phyloP scores from a whole-genome alignment of 108 stramenopile genomes.

The Cylindrotheca closterium region DNA sequence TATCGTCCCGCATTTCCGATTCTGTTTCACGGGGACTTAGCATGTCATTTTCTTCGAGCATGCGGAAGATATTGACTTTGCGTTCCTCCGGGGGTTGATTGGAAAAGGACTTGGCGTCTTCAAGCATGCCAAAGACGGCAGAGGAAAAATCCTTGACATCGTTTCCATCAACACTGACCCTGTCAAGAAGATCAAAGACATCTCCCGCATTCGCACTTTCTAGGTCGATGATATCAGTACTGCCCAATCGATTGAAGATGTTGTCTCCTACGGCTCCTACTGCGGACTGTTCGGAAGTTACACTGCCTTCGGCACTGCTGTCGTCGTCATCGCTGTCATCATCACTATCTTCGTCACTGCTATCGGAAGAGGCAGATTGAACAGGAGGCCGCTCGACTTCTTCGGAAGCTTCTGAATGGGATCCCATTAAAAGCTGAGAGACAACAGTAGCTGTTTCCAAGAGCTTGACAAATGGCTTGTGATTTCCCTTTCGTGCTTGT shows the following conservation, averaged over 20 bases:
- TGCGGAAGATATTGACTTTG: slow-evolving; percentile 11
- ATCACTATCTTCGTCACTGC: neutral
- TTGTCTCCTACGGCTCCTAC: no score
- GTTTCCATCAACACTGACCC: slow-evolving; percentile 6
- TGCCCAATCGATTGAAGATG: slow-evolving; percentile 9
- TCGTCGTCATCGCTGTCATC: neutral
- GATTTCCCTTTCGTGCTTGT: slow-evolving; percentile 14
- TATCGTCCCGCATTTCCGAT: neutral
- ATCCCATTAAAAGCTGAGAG: slow-evolving; percentile 11
- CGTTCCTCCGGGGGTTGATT: neutral
- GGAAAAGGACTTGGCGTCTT: neutral
- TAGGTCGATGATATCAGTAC: neutral
- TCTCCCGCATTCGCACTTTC: neutral
- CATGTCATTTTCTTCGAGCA: slow-evolving; percentile 4
- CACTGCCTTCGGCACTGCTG: neutral
- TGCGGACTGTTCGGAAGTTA: neutral
- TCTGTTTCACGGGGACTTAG: neutral
- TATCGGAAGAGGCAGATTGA: neutral
- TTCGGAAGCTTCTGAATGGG: neutral
- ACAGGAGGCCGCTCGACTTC: no score
- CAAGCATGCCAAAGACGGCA: slow-evolving; percentile 8
- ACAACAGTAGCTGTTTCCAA: slow-evolving; percentile 29
- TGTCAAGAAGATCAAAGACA: slow-evolving; percentile 4
- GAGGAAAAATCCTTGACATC: slow-evolving; percentile 13
- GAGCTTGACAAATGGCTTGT: slow-evolving; percentile 20